Conservation (phyloP, 1,139 yeast genomes). For the Wickerhamiella pararugosa region DNA sequence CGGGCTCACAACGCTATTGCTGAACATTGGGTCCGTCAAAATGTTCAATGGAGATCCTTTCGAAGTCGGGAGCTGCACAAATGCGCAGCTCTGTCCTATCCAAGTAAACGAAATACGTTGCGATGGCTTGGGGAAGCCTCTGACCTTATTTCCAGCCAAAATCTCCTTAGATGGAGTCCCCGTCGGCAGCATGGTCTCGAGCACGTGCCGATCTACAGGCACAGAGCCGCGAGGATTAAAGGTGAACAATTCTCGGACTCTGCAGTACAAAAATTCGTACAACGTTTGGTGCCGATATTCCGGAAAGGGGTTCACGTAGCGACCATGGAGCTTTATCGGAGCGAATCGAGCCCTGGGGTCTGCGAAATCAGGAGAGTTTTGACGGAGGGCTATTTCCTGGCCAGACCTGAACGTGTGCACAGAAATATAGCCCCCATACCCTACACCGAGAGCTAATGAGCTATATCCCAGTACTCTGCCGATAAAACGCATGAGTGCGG, state of each 20-base stretch:
- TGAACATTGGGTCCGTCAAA: constrained; percentile 73
- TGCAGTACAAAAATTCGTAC: constrained; percentile 63
- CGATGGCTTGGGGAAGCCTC: constrained; percentile 20
- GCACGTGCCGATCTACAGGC: constrained; percentile 37
- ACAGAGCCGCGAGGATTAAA: constrained; percentile 53
- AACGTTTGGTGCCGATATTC: constrained; percentile 84
- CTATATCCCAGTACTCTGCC: neutral
- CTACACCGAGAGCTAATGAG: neutral
- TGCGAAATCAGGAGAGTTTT: constrained; percentile 15
- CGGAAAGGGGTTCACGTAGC: constrained; percentile 81
- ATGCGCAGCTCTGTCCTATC: constrained; percentile 86
- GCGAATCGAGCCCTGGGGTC: constrained; percentile 21
- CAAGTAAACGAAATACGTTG: constrained; percentile 60
- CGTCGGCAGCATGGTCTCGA: constrained; percentile 36
- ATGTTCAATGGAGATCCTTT: constrained; percentile 34
- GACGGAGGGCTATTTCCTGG: constrained; percentile 3
- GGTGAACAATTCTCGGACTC: constrained; percentile 57
- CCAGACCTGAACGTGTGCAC: neutral
- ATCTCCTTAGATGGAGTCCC: constrained; percentile 42
- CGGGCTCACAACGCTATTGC: constrained; percentile 48
- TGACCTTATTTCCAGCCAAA: constrained; percentile 18
- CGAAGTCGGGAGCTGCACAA: constrained; percentile 40
- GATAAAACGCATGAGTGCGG: neutral
- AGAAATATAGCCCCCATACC: constrained; percentile 6
- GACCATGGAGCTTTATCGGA: constrained; percentile 50